These are phyloP conservation scores for Talaromyces sp. DNA, from an alignment of 2,329 filamentous ascomycete genomes.

Conservation along the genomic window DNA sequence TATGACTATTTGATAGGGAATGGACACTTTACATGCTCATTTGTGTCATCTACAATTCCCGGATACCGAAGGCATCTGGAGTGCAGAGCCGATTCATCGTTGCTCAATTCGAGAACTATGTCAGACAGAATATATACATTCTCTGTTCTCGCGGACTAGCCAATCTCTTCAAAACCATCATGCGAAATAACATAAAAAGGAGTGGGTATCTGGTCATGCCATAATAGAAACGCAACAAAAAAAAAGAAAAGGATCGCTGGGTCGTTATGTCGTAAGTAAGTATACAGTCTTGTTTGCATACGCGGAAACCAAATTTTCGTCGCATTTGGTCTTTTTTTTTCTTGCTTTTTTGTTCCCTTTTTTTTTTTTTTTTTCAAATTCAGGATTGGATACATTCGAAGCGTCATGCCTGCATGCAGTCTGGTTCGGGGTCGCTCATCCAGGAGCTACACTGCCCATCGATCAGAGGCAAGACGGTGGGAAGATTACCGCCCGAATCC, in stretches of 20 bases:
- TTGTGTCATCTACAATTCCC: too few species aligned
- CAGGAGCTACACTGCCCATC: neutral
- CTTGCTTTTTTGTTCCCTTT: neutral
- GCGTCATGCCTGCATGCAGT: neutral
- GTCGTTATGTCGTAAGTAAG: neutral
- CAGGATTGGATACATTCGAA: neutral
- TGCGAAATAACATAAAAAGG: neutral
- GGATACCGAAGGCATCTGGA: neutral
- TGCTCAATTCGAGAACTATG: neutral
- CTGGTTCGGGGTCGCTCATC: neutral
- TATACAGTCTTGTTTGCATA: neutral
- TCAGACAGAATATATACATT: neutral
- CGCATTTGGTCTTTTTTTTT: neutral
- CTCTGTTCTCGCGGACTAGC: neutral
- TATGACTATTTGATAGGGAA: too few species aligned
- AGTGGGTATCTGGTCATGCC: constrained; percentile 10
- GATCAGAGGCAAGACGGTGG: neutral
- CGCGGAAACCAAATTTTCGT: neutral
- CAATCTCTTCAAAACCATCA: neutral
- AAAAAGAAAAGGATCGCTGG: neutral
- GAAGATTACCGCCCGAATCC: neutral
- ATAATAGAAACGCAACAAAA: neutral
- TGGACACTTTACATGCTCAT: too few species aligned
- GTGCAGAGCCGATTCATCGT: neutral
- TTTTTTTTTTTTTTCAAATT: neutral